Evolutionary conservation across 1,284 basidiomycete species (phyloP), one percentile per base, ranked within the genome.

Genomic region (Fomes fomentarius): DNA sequence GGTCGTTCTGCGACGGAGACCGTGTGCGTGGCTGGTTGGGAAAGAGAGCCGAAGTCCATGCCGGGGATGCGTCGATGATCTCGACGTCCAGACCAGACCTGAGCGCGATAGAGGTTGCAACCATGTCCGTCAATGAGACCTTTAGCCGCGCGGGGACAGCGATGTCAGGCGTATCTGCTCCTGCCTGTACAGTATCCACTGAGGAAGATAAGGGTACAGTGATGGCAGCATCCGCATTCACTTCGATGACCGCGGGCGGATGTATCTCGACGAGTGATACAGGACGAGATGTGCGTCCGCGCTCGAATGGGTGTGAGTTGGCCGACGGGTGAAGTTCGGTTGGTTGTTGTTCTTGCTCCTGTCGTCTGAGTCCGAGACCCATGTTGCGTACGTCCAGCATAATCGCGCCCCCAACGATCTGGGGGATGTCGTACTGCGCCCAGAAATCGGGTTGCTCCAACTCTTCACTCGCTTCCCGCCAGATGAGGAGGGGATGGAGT

Each of bases 401-500:
- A 37, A 78, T 77, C 50, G 87, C 87, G 66, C 91, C 87, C 46
- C 83, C 87, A 24, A 83, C 79, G 50, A 94, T 87, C 43, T 83
- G 78, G 14, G 87, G 76, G 21, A 87, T 76, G 58, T 83, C 82
- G 64, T 88, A 87, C 35, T 80, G 74, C 8, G 75, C 69, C 89
- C 90, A 95, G 52, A 86, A 82, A 57, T 84, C 79, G 17, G 77
- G 76, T 59, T 84, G 78, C 4, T 75, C 75, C 7, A 93, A 74
- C 63, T 96, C 93, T 8, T 77, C 75, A 11, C 71, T 67, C 46
- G 83, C 80, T 62, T 87, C 84, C 35, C 80, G 78, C 77, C 80
- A 83, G 56, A 93, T 79, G 51, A 94, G 75, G 14, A 83, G 73
- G 2, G 91, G 87, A 67, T 94, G 91, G 51, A 91, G 80, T 33